These are phyloP conservation scores for Monilinia vaccinii-corymbosi DNA, from an alignment of 2,329 filamentous ascomycete genomes.

Conservation along the genomic window DNA sequence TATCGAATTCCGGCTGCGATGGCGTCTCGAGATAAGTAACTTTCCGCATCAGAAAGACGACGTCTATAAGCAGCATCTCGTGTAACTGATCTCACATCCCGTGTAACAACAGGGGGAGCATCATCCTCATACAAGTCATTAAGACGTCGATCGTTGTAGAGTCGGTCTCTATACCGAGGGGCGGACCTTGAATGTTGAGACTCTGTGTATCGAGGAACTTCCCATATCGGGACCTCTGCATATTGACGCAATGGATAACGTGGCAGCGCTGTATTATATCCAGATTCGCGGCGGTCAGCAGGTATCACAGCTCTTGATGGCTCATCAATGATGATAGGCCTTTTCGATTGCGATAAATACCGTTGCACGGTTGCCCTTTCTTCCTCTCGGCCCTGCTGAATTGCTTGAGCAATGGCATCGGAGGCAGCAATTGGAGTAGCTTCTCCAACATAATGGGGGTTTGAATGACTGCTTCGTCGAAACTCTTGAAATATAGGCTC, in stretches of 20 bases:
- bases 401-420: conserved; percentile 20
- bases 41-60: neutral
- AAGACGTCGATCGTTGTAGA: neutral
- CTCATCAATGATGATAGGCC: conserved; percentile 4
- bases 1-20: neutral
- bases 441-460: conserved; percentile 11
- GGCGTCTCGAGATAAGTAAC: neutral
- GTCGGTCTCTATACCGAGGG: conserved; percentile 6
- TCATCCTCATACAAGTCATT: conserved; percentile 1
- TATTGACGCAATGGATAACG: conserved; percentile 7
- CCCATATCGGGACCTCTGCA: conserved; percentile 4
- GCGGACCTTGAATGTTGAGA: neutral
- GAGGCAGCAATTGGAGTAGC: conserved; percentile 11
- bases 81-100: neutral
- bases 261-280: neutral
- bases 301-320: conserved; percentile 2
- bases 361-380: conserved; percentile 17
- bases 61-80: conserved; percentile 6
- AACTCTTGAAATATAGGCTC: conserved; percentile 7
- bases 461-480: neutral
- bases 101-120: neutral
- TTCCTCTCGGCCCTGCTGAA: conserved; percentile 21
- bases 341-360: conserved; percentile 9
- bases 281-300: conserved; percentile 4
- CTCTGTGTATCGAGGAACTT: conserved; percentile 4